phyloP scores from a whole-genome alignment of 805 yeast species.

The Monosporozyma servazzii region DNA sequence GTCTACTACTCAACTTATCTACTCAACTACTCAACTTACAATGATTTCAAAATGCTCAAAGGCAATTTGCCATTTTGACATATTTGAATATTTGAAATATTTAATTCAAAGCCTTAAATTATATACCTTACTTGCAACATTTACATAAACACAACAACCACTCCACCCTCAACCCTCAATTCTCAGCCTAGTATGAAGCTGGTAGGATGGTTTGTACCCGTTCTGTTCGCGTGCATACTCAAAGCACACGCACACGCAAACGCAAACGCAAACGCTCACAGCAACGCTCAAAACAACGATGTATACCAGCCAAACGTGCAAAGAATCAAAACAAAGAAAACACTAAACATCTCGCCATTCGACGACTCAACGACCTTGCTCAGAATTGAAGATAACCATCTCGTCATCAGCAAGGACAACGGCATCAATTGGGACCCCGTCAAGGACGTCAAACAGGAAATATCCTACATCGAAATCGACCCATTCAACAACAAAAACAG shows the following conservation, averaged over 20 bases:
- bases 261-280: too few relatives aligned
- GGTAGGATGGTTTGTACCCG: neutral
- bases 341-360: conserved; percentile 23
- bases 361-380: conserved; percentile 47
- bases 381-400: conserved; percentile 16
- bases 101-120: too few relatives aligned
- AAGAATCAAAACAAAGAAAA: conserved; percentile 1
- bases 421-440: conserved; percentile 40
- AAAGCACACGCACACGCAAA: neutral
- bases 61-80: too few relatives aligned
- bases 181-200: neutral
- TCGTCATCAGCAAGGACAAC: conserved; percentile 38
- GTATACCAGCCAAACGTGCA: conserved; percentile 17
- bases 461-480: conserved; percentile 10
- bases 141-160: too few relatives aligned
- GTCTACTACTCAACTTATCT: too few relatives aligned
- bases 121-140: neutral
- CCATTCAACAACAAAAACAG: conserved; percentile 11
- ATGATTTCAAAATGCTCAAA: too few relatives aligned
- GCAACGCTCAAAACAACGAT: too few relatives aligned
- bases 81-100: too few relatives aligned
- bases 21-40: too few relatives aligned
- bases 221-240: neutral
- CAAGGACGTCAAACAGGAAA: conserved; percentile 3
- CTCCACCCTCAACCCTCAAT: too few relatives aligned